phyloP scores from a whole-genome alignment of 441 rosid genomes.

The Populus hybrid region DNA sequence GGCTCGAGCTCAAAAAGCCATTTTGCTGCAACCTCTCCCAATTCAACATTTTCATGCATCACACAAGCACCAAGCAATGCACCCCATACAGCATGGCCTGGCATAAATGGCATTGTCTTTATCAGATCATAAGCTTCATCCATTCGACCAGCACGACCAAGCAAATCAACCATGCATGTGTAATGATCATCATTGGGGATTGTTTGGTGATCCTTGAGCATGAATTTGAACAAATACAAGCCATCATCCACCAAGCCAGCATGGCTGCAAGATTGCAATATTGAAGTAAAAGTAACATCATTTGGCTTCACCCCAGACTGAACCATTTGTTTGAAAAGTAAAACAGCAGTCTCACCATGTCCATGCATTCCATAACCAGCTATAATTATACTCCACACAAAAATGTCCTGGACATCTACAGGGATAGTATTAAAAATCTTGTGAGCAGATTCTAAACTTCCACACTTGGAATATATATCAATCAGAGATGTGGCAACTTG shows the following conservation, averaged over 20 bases:
- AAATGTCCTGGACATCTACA: conserved; percentile 41
- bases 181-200: conserved; percentile 57
- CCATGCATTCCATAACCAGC: conserved; percentile 81
- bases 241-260: conserved; percentile 64
- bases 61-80: conserved; percentile 72
- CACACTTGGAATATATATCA: conserved; percentile 77
- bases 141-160: conserved; percentile 67
- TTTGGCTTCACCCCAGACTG: conserved; percentile 61
- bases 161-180: conserved; percentile 70
- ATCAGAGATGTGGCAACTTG: conserved; percentile 73
- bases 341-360: conserved; percentile 41
- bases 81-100: conserved; percentile 65
- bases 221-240: conserved; percentile 45
- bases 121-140: conserved; percentile 54
- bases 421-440: conserved; percentile 46
- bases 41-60: conserved; percentile 63
- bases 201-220: conserved; percentile 41
- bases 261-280: conserved; percentile 75
- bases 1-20: conserved; percentile 64
- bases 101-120: conserved; percentile 46
- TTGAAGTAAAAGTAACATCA: conserved; percentile 64
- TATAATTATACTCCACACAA: conserved; percentile 51
- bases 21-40: conserved; percentile 62
- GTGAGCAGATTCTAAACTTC: conserved; percentile 44
- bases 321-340: conserved; percentile 64